Percentiles rank a stretch among this genome's conserved stretches.
phyloP scores from a whole-genome alignment of 768 basidiomycete genomes.

The Boletellus ananiceps region DNA sequence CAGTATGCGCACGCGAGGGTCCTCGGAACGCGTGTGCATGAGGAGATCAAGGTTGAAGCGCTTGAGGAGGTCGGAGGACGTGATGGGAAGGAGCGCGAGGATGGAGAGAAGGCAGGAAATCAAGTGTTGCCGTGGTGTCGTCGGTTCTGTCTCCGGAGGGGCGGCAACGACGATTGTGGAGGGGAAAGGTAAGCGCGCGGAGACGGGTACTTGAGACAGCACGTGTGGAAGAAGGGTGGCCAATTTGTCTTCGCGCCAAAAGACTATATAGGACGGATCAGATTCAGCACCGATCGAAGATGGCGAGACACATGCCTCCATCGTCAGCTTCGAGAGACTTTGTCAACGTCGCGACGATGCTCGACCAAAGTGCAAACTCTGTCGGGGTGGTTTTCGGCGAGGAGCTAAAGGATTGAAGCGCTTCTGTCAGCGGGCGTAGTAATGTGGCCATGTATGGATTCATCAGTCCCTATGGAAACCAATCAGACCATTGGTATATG shows the following conservation, averaged over 20 bases:
- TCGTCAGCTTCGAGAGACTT: slow-evolving; percentile 78
- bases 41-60: slow-evolving; percentile 76
- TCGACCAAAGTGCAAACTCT: slow-evolving; percentile 55
- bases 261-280: slow-evolving; percentile 43
- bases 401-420: slow-evolving; percentile 48
- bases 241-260: slow-evolving; percentile 86
- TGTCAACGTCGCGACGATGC: slow-evolving; percentile 54
- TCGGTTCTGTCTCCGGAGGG: background rate
- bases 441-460: slow-evolving; percentile 86
- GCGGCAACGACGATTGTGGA: background rate
- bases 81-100: slow-evolving; percentile 12
- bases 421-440: slow-evolving; percentile 59
- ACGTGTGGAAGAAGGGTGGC: slow-evolving; percentile 55
- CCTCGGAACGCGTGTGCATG: slow-evolving; percentile 87
- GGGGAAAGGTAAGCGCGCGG: slow-evolving; percentile 29
- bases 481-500: background rate
- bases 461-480: slow-evolving; percentile 61
- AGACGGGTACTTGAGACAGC: slow-evolving; percentile 61
- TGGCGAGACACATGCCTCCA: slow-evolving; percentile 52
- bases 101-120: slow-evolving; percentile 18
- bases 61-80: slow-evolving; percentile 52
- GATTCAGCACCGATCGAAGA: background rate
- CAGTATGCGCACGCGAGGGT: slow-evolving; percentile 58
- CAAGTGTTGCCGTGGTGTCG: slow-evolving; percentile 11
- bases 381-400: slow-evolving; percentile 19